Evolutionary conservation across 1,139 yeast genomes (phyloP), one percentile per base, ranked within the genome.

Genomic region (Taphrina populina): DNA sequence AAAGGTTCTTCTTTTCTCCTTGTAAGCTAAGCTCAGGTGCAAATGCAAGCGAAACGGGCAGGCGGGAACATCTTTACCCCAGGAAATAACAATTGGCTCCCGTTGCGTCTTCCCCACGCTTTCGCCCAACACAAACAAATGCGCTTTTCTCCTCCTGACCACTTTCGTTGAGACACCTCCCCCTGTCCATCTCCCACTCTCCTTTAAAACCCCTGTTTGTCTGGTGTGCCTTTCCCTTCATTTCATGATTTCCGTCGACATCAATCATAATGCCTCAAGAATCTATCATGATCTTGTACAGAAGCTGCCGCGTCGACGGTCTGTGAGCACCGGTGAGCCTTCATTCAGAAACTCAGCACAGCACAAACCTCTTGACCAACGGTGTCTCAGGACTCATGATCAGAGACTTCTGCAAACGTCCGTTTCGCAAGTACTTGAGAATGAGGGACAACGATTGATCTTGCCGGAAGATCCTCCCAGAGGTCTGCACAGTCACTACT

Each of bases 201-300:
- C n/a, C n/a, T n/a, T n/a, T n/a, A n/a, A n/a, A n/a, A n/a, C n/a
- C n/a, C n/a, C n/a, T n/a, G n/a, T n/a, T n/a, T n/a, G n/a, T n/a
- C n/a, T n/a, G n/a, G n/a, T n/a, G n/a, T n/a, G n/a, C n/a, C n/a
- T n/a, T n/a, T n/a, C n/a, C n/a, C n/a, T n/a, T n/a, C n/a, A 27
- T 27, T 8, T 20, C 43, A 37, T 37, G 43, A 23, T 37, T 13
- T 37, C 43, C 19, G 13, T 37, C 11, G 43, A 37, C 13, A 29
- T 37, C 43, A 37, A 37, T 19, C 43, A 37, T 13, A 43, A 43
- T 43, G 47, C 47, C 10, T 7, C 37, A 10, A 35, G 47, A 8
- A 43, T 43, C 2, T 43, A 43, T 20, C 47, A 43, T n/a, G 47
- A 43, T 4, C 27, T 43, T 6, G 29, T 43, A 19, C 29, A 29